Percentiles rank a stretch among this genome's conserved stretches.
phyloP scores from a whole-genome alignment of 1,284 basidiomycete genomes.

The Athelia psychrophila region DNA sequence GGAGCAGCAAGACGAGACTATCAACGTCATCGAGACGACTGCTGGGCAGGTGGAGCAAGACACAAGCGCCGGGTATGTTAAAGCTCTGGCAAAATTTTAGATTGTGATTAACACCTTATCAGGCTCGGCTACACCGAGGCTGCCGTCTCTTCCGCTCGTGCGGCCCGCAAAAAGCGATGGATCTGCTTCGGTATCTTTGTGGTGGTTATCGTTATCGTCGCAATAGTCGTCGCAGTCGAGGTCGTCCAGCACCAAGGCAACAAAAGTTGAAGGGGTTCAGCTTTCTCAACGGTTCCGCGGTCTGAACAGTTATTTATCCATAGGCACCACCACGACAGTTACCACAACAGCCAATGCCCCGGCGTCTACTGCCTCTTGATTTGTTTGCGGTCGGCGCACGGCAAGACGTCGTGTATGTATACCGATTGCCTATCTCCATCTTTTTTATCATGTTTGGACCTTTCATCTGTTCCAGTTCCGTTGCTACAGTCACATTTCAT shows the following conservation, averaged over 20 bases:
- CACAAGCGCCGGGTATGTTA: slow-evolving; percentile 75
- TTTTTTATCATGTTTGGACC: too few relatives aligned
- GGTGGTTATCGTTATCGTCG: slow-evolving; percentile 62
- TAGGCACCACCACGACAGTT: too few relatives aligned
- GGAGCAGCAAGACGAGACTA: slow-evolving; percentile 88
- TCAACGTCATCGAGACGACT: slow-evolving; percentile 76
- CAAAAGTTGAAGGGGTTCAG: neutral
- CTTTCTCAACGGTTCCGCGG: too few relatives aligned
- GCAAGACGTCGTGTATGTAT: too few relatives aligned
- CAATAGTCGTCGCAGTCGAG: slow-evolving; percentile 56
- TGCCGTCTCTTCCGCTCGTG: slow-evolving; percentile 84
- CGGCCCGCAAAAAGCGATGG: slow-evolving; percentile 92
- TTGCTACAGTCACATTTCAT: too few relatives aligned
- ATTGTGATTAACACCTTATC: slow-evolving; percentile 11
- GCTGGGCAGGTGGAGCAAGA: slow-evolving; percentile 77
- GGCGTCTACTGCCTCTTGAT: too few relatives aligned
- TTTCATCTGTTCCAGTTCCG: too few relatives aligned
- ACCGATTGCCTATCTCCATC: too few relatives aligned
- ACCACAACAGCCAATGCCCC: too few relatives aligned
- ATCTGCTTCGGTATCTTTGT: slow-evolving; percentile 82
- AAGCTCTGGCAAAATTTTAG: neutral
- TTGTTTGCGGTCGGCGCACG: too few relatives aligned
- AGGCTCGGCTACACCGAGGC: slow-evolving; percentile 82
- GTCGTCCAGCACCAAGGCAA: neutral
- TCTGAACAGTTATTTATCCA: too few relatives aligned